These are phyloP conservation scores for Exophiala bonariae DNA, from an alignment of 2,329 filamentous ascomycete genomes.

Conservation along the genomic window DNA sequence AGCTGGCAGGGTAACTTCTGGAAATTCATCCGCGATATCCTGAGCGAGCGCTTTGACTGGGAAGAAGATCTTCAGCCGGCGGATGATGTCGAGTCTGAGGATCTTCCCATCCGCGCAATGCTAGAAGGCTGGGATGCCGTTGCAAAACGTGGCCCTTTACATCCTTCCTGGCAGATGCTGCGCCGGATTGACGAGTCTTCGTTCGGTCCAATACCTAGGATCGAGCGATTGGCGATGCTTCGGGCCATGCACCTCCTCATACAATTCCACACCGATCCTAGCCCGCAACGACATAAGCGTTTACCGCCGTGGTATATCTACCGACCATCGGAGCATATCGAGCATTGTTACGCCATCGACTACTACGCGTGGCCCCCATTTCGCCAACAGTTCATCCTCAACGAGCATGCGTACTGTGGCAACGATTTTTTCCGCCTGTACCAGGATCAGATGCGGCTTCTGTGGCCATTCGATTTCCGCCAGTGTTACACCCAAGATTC, in stretches of 20 bases:
- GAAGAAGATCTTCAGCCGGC: neutral
- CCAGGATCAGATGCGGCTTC: conserved; percentile 5
- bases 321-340: conserved; percentile 8
- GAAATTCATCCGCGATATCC: conserved; percentile 1
- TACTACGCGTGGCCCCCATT: conserved; percentile 16
- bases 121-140: conserved; percentile 15
- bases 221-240: conserved; percentile 13
- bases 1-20: conserved; percentile 6
- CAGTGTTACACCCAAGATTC: conserved; percentile 15
- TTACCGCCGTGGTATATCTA: conserved; percentile 10
- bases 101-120: conserved; percentile 1
- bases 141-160: conserved; percentile 5
- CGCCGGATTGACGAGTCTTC: conserved; percentile 12
- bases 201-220: conserved; percentile 2
- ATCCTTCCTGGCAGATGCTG: conserved; percentile 12
- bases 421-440: conserved; percentile 11
- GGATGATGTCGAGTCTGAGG: neutral
- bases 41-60: conserved; percentile 1
- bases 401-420: conserved; percentile 15
- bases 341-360: conserved; percentile 14
- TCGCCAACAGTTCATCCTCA: conserved; percentile 12
- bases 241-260: conserved; percentile 11
- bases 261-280: conserved; percentile 13
- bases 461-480: conserved; percentile 15
- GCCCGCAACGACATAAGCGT: conserved; percentile 1